Conservation (phyloP, 441 rosid genomes). For the Adansonia rubrostipa region DNA sequence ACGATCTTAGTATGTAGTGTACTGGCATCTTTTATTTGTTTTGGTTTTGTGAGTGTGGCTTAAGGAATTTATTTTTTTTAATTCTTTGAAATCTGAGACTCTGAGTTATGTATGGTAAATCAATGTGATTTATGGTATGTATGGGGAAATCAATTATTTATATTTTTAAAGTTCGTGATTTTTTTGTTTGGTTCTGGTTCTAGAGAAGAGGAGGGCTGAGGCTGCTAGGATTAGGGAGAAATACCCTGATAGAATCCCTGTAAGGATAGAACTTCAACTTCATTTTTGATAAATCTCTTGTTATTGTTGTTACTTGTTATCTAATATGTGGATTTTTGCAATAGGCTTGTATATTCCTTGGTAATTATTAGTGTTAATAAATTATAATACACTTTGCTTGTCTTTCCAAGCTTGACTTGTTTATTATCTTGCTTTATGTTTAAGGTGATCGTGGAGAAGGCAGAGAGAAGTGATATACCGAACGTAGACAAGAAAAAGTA, state of each 20-base stretch:
- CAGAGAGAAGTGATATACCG: conserved; percentile 72
- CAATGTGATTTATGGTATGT: conserved; percentile 6
- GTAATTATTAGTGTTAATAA: background rate
- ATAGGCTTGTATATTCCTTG: background rate
- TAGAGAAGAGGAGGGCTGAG: conserved; percentile 73
- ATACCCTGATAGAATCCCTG: conserved; percentile 75
- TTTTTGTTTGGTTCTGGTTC: conserved; percentile 16
- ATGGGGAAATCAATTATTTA: background rate
- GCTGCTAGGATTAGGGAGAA: conserved; percentile 79
- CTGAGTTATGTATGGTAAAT: background rate
- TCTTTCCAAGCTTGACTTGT: conserved; percentile 26
- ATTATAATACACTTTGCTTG: background rate
- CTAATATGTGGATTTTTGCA: background rate
- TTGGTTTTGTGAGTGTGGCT: background rate
- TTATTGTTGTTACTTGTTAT: background rate
- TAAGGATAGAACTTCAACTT: conserved; percentile 37
- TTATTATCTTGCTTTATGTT: conserved; percentile 20
- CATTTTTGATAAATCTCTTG: background rate
- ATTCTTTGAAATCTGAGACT: background rate
- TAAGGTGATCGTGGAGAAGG: conserved; percentile 76
- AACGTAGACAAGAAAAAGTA: conserved; percentile 76
- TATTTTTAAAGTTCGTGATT: background rate
- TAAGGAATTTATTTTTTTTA: background rate
- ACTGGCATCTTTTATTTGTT: background rate
- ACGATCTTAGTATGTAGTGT: conserved; percentile 55